Base-by-base conservation (phyloP, 352 stramenopile genomes). In the Phytophthora uliginosa region DNA sequence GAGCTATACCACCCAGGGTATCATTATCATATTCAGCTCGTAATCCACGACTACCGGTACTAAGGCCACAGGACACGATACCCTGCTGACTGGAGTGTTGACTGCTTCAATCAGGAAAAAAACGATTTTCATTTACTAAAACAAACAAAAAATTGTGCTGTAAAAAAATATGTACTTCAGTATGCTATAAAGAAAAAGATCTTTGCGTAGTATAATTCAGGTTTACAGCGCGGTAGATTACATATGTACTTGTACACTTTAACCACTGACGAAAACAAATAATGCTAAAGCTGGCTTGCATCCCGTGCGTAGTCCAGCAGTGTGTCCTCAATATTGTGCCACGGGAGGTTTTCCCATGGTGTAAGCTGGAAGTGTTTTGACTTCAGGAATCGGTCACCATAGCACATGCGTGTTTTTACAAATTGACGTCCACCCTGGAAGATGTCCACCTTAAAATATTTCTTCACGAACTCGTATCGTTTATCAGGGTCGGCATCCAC, bases 371-470 rank as follows among this genome's bases (percentile, higher is more conserved):
- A 81, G 42, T 76, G 66, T 18, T 47, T 57, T 22, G 61, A 77
- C 22, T 66, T 63, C 45, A 79, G 34, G 17, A 61, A 73, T 3
- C 66, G 55, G 17, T 74, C 74, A 6, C 71, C 74, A 26, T 81
- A 76, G 34, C 74, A 81, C 69, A 76, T 81, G 53, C 68, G 60
- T 3, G 74, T 81, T 36, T 71, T 73, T 28, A 76, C 66, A 17
- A 81, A 76, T 50, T 76, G 40, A 2, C 52, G 59, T 15, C 45
- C 58, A 50, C 50, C 74, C 45, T 76, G 53, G 62, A 73, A 73
- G 26, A 78, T 81, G 2, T 31, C 26, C 3, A 78, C 60, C 17
- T 78, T 62, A 50, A 63, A 81, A 22, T 71, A 12, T 20, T 69
- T 62, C 42, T 74, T 73, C 24, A 71, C 48, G 26, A 77, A 74